phyloP scores from a whole-genome alignment of 2,329 filamentous ascomycete species.

The Bipolaris gigantea region DNA sequence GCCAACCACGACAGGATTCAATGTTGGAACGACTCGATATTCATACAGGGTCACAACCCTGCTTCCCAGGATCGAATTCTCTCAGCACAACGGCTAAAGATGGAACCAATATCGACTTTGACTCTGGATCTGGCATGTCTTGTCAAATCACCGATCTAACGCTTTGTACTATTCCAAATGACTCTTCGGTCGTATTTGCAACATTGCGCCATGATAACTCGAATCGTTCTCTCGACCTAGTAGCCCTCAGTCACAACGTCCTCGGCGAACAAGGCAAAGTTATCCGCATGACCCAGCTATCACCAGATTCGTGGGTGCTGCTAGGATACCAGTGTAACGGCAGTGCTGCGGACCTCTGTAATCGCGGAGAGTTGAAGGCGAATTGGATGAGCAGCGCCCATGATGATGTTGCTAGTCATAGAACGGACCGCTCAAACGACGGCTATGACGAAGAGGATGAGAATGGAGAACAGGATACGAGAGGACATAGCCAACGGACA shows the following conservation, averaged over 20 bases:
- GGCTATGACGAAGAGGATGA: constrained; percentile 10
- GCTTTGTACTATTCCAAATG: constrained; percentile 1
- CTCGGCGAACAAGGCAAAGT: constrained; percentile 3
- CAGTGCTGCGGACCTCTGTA: constrained; percentile 1
- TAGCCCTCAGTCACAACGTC: not conserved
- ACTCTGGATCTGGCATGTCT: not conserved
- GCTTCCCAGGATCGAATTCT: not conserved
- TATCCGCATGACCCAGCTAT: constrained; percentile 2
- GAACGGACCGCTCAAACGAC: constrained; percentile 14
- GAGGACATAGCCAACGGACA: constrained; percentile 10
- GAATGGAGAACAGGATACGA: constrained; percentile 12
- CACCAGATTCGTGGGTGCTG: not conserved
- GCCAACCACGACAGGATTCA: not conserved
- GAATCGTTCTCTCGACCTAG: not conserved
- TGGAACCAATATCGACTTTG: not conserved
- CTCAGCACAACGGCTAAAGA: not conserved
- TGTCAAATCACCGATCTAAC: constrained; percentile 2
- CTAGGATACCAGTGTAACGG: not conserved
- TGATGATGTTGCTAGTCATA: constrained; percentile 10
- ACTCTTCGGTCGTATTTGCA: not conserved
- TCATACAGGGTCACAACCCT: not conserved
- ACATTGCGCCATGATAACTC: not conserved
- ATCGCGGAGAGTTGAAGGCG: constrained; percentile 9
- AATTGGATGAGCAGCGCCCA: constrained; percentile 12
- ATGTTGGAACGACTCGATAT: not conserved